Percentiles rank a stretch among this genome's conserved stretches.
Evolutionary conservation across 495 filamentous ascomycete species (phyloP).

Genomic region (Halenospora varia): DNA sequence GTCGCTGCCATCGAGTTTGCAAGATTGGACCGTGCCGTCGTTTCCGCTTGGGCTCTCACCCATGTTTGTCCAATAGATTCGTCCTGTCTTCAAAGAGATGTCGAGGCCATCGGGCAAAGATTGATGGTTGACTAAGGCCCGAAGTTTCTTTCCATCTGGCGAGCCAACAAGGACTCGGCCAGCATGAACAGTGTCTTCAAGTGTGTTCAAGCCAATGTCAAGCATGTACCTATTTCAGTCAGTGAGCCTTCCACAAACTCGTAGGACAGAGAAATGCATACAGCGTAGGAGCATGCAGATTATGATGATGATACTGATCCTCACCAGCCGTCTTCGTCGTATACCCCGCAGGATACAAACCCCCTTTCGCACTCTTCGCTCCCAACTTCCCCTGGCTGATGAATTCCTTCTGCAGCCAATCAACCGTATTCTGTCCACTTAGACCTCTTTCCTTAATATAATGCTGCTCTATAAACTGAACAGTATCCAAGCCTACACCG

Average conservation of each 20-base stretch:
- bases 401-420: slow-evolving; percentile 38
- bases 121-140: slow-evolving; percentile 28
- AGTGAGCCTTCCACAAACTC: no score
- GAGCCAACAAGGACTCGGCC: slow-evolving; percentile 4
- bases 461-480: slow-evolving; percentile 36
- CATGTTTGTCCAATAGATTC: slow-evolving; percentile 55
- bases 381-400: slow-evolving; percentile 35
- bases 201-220: slow-evolving; percentile 2
- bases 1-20: slow-evolving; percentile 41
- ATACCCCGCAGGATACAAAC: slow-evolving; percentile 3
- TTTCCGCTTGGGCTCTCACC: slow-evolving; percentile 30
- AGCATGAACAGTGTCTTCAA: neutral
- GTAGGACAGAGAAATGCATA: neutral
- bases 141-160: slow-evolving; percentile 21
- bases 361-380: slow-evolving; percentile 27
- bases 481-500: slow-evolving; percentile 49
- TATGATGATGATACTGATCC: neutral
- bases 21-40: slow-evolving; percentile 42
- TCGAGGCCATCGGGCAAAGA: slow-evolving; percentile 48
- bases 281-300: slow-evolving; percentile 10
- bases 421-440: slow-evolving; percentile 27
- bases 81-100: slow-evolving; percentile 27
- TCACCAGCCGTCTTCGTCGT: slow-evolving; percentile 7
- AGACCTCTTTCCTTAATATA: slow-evolving; percentile 43
- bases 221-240: slow-evolving; percentile 10